Percentiles rank a stretch among this genome's conserved stretches.
These are phyloP conservation scores for Fusarium sp. DNA, from an alignment of 2,329 filamentous ascomycete genomes.

Conservation along the genomic window DNA sequence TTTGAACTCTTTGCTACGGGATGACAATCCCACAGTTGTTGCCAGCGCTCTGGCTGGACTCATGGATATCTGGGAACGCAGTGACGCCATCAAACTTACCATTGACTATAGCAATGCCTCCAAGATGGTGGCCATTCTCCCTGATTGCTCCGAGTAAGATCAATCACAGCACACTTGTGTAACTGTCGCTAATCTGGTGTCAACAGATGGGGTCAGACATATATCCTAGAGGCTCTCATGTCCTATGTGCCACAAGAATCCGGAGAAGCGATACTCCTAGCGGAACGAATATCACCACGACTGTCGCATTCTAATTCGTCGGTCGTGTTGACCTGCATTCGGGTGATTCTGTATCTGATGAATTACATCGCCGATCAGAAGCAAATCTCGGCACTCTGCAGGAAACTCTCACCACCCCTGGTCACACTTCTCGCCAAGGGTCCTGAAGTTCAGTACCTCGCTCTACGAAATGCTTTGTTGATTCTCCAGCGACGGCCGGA, in stretches of 20 bases:
- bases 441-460: slow-evolving; percentile 97
- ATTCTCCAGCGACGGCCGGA: slow-evolving; percentile 94
- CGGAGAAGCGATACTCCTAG: slow-evolving; percentile 85
- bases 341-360: slow-evolving; percentile 96
- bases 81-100: slow-evolving; percentile 95
- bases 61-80: slow-evolving; percentile 98
- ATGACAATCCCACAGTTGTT: slow-evolving; percentile 97
- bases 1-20: slow-evolving; percentile 87
- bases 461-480: slow-evolving; percentile 89
- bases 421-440: slow-evolving; percentile 96
- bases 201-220: slow-evolving; percentile 94
- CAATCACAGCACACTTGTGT: not conserved
- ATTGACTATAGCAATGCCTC: slow-evolving; percentile 98
- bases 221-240: slow-evolving; percentile 97
- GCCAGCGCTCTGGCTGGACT: slow-evolving; percentile 89
- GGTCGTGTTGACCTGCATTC: slow-evolving; percentile 94
- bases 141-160: slow-evolving; percentile 94
- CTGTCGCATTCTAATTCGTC: slow-evolving; percentile 97
- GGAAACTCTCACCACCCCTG: slow-evolving; percentile 92
- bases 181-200: slow-evolving; percentile 17
- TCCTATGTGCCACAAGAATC: slow-evolving; percentile 95
- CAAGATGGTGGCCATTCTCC: slow-evolving; percentile 95
- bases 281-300: slow-evolving; percentile 93
- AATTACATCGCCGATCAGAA: slow-evolving; percentile 97
- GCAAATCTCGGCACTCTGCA: slow-evolving; percentile 85